Base-by-base conservation (phyloP, 1,284 basidiomycete genomes). In the Leccinum griseonigrum region DNA sequence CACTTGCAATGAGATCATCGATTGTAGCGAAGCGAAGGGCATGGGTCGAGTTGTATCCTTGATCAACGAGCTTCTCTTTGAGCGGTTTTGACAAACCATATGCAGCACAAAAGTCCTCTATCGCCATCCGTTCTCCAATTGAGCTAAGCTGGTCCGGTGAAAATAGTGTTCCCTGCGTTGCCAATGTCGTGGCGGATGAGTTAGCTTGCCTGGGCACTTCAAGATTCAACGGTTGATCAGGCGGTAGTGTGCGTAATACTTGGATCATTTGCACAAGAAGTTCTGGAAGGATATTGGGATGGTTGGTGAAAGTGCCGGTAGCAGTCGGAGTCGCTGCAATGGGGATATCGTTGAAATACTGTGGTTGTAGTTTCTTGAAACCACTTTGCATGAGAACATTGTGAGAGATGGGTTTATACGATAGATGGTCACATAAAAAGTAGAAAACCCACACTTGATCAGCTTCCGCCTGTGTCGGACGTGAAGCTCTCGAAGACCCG, bases 341-440 rank as follows among this genome's bases (percentile, higher is more conserved):
- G 28, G 98, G 77, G 0, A 92, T 96, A 76, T 99, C 97, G 73
- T 99, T 99, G 54, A 99, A 79, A 72, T 90, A 97, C 71, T 96
- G 91, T 1, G 87, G 87, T 54, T 85, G 77, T 31, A 97, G 75
- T 9, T 95, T 86, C 59, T 80, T 81, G 26, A 88, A 72, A 68
- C 97, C 95, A 16, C 85, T 88, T 46, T 83, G 82, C 16, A 87
- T 94, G 69, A 96, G 78, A 38, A 94, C 83, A 7, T 93, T 94
- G 62, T 36, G 55, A 34, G 32, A 48, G 34, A 51, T 50, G 46
- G 36, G 31, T 36, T 28, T 38, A 22, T 55, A 14, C 58, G 56
- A 57, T 7, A 22, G 22, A 57, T 32, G 11, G 43, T 46, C n/a
- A 34, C 1, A 14, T 9, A 54, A 6, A 11, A 50, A 9, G 56